phyloP scores from a whole-genome alignment of 192 early-diverging fungal genomes.

The Coemansia guatemalensis region DNA sequence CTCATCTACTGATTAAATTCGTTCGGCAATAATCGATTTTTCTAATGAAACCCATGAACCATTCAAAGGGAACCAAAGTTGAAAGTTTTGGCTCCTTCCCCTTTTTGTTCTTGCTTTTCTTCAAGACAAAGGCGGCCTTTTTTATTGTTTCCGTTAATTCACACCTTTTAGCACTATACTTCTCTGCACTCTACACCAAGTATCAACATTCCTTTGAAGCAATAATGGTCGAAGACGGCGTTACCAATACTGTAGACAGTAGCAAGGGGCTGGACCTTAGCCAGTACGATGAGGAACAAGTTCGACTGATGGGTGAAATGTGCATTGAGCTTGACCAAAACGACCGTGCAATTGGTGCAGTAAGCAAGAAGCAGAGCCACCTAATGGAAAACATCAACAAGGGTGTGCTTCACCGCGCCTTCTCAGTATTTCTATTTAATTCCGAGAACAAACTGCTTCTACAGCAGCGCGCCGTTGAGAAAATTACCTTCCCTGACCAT shows the following conservation, averaged over 20 bases:
- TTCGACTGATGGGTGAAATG: constrained; percentile 96
- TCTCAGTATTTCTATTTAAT: constrained; percentile 96
- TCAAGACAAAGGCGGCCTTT: too few species aligned
- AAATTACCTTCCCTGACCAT: constrained; percentile 97
- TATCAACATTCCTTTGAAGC: too few species aligned
- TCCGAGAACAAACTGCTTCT: constrained; percentile 80
- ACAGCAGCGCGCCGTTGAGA: constrained; percentile 93
- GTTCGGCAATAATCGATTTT: too few species aligned
- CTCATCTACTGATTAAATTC: too few species aligned
- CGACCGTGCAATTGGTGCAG: constrained; percentile 81
- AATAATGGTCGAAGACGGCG: constrained; percentile 9
- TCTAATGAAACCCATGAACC: too few species aligned
- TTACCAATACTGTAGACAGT: not conserved
- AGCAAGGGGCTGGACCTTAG: constrained; percentile 52
- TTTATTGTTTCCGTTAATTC: not conserved
- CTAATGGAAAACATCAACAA: constrained; percentile 91
- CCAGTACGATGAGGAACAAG: constrained; percentile 77
- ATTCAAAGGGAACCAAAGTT: too few species aligned
- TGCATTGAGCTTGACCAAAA: constrained; percentile 91
- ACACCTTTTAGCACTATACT: too few species aligned
- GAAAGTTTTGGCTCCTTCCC: too few species aligned
- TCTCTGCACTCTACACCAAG: too few species aligned
- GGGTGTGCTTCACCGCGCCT: constrained; percentile 92
- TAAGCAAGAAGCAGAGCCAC: constrained; percentile 94
- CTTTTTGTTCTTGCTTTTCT: constrained; percentile 1